Conservation (phyloP, 2,329 filamentous ascomycete genomes). For the Diaporthe caulivora region DNA sequence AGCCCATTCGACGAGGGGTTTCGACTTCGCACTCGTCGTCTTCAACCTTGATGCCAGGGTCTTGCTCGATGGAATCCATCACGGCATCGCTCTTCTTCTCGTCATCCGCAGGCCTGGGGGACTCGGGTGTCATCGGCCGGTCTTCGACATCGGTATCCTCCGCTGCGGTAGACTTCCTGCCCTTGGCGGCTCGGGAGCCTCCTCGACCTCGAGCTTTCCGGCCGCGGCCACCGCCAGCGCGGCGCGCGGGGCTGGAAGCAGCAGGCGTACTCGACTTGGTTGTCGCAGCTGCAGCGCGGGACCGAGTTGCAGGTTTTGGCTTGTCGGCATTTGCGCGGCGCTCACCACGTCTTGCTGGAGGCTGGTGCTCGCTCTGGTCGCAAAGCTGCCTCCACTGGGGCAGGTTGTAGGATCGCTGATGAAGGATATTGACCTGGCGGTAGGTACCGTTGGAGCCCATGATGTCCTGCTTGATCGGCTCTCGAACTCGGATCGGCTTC, state of each 20-base stretch:
- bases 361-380: constrained; percentile 95
- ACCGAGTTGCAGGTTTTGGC: constrained; percentile 57
- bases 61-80: constrained; percentile 64
- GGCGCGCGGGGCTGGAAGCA: constrained; percentile 25
- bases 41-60: constrained; percentile 56
- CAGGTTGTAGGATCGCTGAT: constrained; percentile 94
- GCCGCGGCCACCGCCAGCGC: constrained; percentile 33
- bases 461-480: constrained; percentile 98
- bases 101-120: constrained; percentile 57
- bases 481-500: constrained; percentile 92
- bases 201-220: constrained; percentile 48
- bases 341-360: constrained; percentile 89
- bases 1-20: constrained; percentile 63
- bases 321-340: constrained; percentile 73
- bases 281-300: constrained; percentile 50
- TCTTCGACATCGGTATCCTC: constrained; percentile 58
- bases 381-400: constrained; percentile 96
- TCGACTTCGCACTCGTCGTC: constrained; percentile 60
- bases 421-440: constrained; percentile 96
- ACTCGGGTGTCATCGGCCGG: constrained; percentile 70
- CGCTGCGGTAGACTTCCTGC: constrained; percentile 53
- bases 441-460: constrained; percentile 96
- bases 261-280: constrained; percentile 31
- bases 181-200: constrained; percentile 54
- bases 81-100: constrained; percentile 47